A percentile compares a stretch with the other conserved stretches of the same genome.
These are phyloP conservation scores for Vigna mungo DNA, from an alignment of 306 rosid species.

Conservation along the genomic window DNA sequence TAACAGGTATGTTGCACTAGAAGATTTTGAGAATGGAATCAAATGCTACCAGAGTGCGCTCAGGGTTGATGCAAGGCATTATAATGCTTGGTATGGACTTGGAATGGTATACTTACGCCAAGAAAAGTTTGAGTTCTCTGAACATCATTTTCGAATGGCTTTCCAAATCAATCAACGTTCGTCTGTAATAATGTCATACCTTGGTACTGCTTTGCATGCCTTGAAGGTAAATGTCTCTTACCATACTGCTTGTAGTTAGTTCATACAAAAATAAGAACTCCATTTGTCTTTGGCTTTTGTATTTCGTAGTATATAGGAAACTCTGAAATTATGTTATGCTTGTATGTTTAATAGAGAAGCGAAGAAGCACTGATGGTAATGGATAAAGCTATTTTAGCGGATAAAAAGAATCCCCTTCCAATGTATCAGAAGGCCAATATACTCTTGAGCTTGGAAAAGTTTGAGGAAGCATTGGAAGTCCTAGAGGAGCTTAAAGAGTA, in stretches of 20 bases:
- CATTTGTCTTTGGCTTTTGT: slow-evolving; percentile 19
- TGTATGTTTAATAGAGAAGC: slow-evolving; percentile 64
- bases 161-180: slow-evolving; percentile 85
- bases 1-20: slow-evolving; percentile 84
- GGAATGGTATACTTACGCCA: slow-evolving; percentile 96
- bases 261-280: slow-evolving; percentile 32
- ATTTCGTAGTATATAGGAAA: slow-evolving; percentile 20
- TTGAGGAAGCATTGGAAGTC: slow-evolving; percentile 86
- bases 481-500: slow-evolving; percentile 89
- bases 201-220: slow-evolving; percentile 87
- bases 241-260: slow-evolving; percentile 37
- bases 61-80: slow-evolving; percentile 88
- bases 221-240: slow-evolving; percentile 66
- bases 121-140: slow-evolving; percentile 90
- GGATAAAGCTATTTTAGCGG: slow-evolving; percentile 95
- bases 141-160: slow-evolving; percentile 95
- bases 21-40: slow-evolving; percentile 96
- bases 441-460: slow-evolving; percentile 74
- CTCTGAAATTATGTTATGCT: slow-evolving; percentile 40
- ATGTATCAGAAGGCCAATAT: slow-evolving; percentile 99
- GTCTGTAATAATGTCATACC: slow-evolving; percentile 92
- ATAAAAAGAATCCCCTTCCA: slow-evolving; percentile 96
- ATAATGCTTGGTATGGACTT: slow-evolving; percentile 98
- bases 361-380: slow-evolving; percentile 85
- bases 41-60: slow-evolving; percentile 95